A percentile compares a stretch with the other conserved stretches of the same genome.
Conservation (phyloP, 306 rosid genomes). For the Fagus sylvatica region DNA sequence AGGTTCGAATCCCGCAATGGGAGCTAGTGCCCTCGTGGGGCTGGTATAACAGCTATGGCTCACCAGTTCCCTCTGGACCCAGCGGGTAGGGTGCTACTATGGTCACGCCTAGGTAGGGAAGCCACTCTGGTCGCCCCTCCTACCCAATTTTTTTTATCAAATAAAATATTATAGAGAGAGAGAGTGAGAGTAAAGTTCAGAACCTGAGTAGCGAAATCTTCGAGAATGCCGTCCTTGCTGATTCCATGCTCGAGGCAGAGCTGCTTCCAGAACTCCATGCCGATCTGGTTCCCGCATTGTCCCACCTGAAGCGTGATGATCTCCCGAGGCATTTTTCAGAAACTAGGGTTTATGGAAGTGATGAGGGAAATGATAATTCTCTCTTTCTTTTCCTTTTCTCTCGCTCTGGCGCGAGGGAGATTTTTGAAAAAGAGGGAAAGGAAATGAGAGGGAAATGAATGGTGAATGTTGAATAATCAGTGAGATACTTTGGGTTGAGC, state of each 20-base stretch:
- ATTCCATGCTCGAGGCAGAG: slow-evolving; percentile 98
- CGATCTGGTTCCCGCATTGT: slow-evolving; percentile 99
- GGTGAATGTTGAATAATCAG: too few species aligned
- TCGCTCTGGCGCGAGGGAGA: slow-evolving; percentile 28
- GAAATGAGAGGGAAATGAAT: too few species aligned
- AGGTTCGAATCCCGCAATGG: too few species aligned
- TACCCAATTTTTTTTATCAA: too few species aligned
- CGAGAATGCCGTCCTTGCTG: slow-evolving; percentile 97
- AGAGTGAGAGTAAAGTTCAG: neutral
- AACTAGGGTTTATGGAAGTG: slow-evolving; percentile 48
- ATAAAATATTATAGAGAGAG: neutral
- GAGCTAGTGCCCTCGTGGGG: too few species aligned
- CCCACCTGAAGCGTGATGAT: slow-evolving; percentile 97
- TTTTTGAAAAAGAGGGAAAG: slow-evolving; percentile 22
- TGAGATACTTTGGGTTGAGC: too few species aligned
- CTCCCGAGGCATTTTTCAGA: slow-evolving; percentile 76
- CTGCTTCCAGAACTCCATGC: slow-evolving; percentile 99
- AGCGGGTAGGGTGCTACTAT: too few species aligned
- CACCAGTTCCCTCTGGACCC: too few species aligned
- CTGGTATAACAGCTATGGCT: too few species aligned
- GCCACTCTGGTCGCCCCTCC: too few species aligned
- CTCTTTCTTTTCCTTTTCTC: neutral
- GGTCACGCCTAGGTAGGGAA: too few species aligned
- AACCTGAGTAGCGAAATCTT: slow-evolving; percentile 98
- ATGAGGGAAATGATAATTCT: neutral